These are phyloP conservation scores for Phaeophleospora eucalypticola DNA, from an alignment of 2,329 filamentous ascomycete genomes.

Conservation along the genomic window DNA sequence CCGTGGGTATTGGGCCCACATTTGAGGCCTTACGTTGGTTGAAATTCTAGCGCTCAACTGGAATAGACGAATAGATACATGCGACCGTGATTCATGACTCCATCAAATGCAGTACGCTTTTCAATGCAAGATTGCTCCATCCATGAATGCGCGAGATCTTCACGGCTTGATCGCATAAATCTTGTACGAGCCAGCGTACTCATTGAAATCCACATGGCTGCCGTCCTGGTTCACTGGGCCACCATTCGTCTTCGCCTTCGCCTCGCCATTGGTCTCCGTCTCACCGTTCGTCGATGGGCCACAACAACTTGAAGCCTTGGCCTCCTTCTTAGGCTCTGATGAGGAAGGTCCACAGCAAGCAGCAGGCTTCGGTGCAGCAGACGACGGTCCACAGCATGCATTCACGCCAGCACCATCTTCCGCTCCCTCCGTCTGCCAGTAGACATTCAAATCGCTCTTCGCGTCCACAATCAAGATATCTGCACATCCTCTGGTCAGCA, in stretches of 20 bases:
- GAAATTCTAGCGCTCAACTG: too few species aligned
- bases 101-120: too few species aligned
- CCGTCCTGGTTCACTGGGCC: not conserved
- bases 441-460: conserved; percentile 12
- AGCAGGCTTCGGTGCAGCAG: not conserved
- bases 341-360: not conserved
- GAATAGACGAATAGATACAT: too few species aligned
- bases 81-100: too few species aligned
- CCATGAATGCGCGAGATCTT: not conserved
- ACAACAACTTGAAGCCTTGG: conserved; percentile 5
- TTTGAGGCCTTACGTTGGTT: too few species aligned
- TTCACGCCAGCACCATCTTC: not conserved
- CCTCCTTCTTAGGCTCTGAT: not conserved
- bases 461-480: conserved; percentile 8
- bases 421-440: conserved; percentile 5
- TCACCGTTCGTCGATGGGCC: conserved; percentile 1
- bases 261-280: not conserved
- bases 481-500: not conserved
- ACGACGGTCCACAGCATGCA: conserved; percentile 8
- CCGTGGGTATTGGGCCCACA: too few species aligned
- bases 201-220: conserved; percentile 9
- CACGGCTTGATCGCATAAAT: conserved; percentile 9
- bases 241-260: not conserved
- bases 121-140: too few species aligned
- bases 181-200: conserved; percentile 10